A percentile compares a stretch with the other conserved stretches of the same genome.
These are phyloP conservation scores for Diaporthe batatas DNA, from an alignment of 2,329 filamentous ascomycete species.

Conservation along the genomic window DNA sequence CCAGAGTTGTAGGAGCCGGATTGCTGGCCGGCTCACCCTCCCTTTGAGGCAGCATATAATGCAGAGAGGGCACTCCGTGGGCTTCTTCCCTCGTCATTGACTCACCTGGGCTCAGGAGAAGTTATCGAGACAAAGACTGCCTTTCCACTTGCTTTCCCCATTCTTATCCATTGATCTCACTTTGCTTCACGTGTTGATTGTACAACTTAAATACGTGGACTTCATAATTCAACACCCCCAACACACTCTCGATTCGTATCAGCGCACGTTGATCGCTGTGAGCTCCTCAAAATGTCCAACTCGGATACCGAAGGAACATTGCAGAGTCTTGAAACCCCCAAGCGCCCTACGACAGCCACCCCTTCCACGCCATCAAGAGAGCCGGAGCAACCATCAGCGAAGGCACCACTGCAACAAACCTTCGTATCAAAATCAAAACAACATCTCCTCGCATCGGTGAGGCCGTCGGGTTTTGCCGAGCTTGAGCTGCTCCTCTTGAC, in stretches of 20 bases:
- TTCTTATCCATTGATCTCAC: background rate
- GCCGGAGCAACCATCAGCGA: background rate
- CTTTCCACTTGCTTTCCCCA: background rate
- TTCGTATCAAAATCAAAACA: slow-evolving; percentile 44
- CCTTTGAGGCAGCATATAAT: slow-evolving; percentile 16
- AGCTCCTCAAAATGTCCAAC: background rate
- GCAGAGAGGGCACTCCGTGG: background rate
- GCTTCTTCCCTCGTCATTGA: background rate
- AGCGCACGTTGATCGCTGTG: no score
- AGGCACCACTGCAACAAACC: slow-evolving; percentile 6
- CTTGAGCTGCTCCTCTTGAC: slow-evolving; percentile 61
- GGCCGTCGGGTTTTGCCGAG: slow-evolving; percentile 58
- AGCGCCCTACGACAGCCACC: background rate
- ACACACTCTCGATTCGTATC: background rate
- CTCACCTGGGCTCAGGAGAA: slow-evolving; percentile 8
- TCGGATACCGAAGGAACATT: slow-evolving; percentile 19
- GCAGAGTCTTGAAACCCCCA: slow-evolving; percentile 7
- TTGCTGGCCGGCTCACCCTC: slow-evolving; percentile 25
- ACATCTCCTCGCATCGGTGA: slow-evolving; percentile 51
- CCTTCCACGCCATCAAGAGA: background rate
- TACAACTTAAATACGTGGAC: background rate
- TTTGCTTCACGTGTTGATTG: background rate
- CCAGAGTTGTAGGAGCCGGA: slow-evolving; percentile 15
- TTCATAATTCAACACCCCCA: background rate
- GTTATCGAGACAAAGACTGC: background rate